Evolutionary conservation across 1,284 basidiomycete genomes (phyloP), one percentile per base, ranked within the genome.

Genomic region (Cystobasidium pallidum): DNA sequence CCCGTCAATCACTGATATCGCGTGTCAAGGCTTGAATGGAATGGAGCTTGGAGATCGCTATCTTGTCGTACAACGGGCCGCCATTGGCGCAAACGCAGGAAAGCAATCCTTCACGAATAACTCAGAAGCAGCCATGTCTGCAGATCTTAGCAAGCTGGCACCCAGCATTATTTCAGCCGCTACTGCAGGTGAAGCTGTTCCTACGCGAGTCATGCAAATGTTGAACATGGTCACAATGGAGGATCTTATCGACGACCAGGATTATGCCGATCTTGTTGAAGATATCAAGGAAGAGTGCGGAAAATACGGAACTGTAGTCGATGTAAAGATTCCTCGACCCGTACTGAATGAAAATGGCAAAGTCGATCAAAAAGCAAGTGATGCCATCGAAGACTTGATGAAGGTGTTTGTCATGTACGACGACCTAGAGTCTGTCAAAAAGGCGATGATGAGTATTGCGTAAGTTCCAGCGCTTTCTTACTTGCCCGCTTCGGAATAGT

Each of bases 181-280:
- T 47, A 77, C 89, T 8, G 88, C 88, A 70, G 26, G 82, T 13
- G 85, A 89, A 54, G 88, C 89, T 4, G 77, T 80, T 59, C 82
- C 83, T 7, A 84, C 85, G 17, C 88, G 91, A 52, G 94, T 95
- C 80, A 86, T 99, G 80, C 89, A 97, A 79, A 91, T 99, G 89
- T 85, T 99, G 79, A 99, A 99, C 86, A 99, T 99, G 96, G 94
- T 99, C 75, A 92, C 91, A 0, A 82, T 91, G 2, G 95, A 99
- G 70, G 95, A 99, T 80, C 86, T 99, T 67, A 82, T 86, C 30
- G 89, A 94, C 79, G 95, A 98, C 80, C 84, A 89, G 74, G 95
- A 99, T 79, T 99, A 96, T 80, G 87, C 87, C 21, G 95, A 99
- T 77, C 88, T 99, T 70, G 88, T 92, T 75, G 93, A 96, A 79